Percentiles rank a stretch among this genome's conserved stretches.
Conservation (phyloP, 1,284 basidiomycete genomes). For the Trichosporon sp. region DNA sequence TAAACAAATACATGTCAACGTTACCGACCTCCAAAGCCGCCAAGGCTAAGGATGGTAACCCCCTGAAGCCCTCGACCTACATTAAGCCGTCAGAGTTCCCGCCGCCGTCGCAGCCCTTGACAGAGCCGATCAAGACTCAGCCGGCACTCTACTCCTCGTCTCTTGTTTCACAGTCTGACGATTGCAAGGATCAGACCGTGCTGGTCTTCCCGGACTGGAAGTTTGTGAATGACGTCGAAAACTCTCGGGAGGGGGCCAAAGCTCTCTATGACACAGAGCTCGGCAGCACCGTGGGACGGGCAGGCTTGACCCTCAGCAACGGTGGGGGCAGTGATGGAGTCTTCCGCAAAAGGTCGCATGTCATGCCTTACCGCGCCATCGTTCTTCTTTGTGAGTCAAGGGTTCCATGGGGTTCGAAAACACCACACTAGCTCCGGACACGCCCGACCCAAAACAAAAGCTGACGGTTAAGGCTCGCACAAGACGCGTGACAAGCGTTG, state of each 20-base stretch:
- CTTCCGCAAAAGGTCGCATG: constrained; percentile 54
- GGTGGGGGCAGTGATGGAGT: constrained; percentile 24
- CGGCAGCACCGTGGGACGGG: constrained; percentile 54
- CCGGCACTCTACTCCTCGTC: constrained; percentile 65
- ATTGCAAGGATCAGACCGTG: constrained; percentile 62
- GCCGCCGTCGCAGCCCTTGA: constrained; percentile 26
- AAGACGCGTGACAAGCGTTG: constrained; percentile 86
- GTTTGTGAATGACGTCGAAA: constrained; percentile 64
- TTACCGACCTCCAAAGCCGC: constrained; percentile 18
- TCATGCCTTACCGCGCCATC: constrained; percentile 68
- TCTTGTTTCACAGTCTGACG: constrained; percentile 70
- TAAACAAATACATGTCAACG: constrained; percentile 44
- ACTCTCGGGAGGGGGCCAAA: constrained; percentile 62
- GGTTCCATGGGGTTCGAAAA: neutral
- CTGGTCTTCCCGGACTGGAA: constrained; percentile 88
- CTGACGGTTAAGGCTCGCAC: constrained; percentile 67
- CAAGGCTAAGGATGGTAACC: constrained; percentile 20
- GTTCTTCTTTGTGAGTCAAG: constrained; percentile 68
- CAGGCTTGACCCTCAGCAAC: constrained; percentile 22
- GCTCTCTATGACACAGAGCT: constrained; percentile 63
- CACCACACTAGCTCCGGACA: neutral
- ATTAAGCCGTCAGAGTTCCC: constrained; percentile 37
- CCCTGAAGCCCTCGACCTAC: constrained; percentile 19
- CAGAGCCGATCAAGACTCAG: constrained; percentile 41
- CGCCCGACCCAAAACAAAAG: neutral